Conservation (phyloP, 208 protist genomes). For the Strigomonas culicis region DNA sequence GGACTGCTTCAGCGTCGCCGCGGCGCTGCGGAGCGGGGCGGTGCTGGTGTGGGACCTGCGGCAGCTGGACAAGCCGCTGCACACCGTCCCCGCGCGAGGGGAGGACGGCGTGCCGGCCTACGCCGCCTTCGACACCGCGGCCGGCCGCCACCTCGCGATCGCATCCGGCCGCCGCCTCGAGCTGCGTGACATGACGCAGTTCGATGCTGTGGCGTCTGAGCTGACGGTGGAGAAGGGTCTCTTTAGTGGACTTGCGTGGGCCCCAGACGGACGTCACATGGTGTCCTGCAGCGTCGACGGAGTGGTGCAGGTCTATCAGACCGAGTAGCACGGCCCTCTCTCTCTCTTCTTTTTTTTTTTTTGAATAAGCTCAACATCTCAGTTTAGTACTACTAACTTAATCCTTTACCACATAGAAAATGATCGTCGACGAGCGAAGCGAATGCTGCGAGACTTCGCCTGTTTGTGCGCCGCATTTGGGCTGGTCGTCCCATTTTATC, state of each 20-base stretch:
- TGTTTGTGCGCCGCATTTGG: too few relatives aligned
- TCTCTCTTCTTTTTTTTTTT: conserved; percentile 12
- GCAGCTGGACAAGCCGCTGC: conserved; percentile 73
- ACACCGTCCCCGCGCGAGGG: conserved; percentile 18
- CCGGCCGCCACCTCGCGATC: conserved; percentile 21
- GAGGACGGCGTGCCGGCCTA: conserved; percentile 15
- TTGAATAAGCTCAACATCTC: conserved; percentile 1
- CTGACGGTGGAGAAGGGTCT: conserved; percentile 12
- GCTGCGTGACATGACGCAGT: conserved; percentile 21
- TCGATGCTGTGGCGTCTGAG: conserved; percentile 10
- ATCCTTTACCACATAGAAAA: background rate
- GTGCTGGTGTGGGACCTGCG: conserved; percentile 96
- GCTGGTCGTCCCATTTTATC: background rate
- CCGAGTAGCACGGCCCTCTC: conserved; percentile 3
- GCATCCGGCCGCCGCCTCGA: conserved; percentile 16
- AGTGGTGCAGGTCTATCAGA: conserved; percentile 40
- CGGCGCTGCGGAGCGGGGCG: conserved; percentile 53
- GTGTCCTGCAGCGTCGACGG: conserved; percentile 38
- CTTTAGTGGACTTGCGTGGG: conserved; percentile 48
- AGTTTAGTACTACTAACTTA: background rate
- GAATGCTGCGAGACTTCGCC: background rate
- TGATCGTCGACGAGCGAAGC: background rate
- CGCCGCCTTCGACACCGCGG: conserved; percentile 40
- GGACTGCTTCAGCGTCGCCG: conserved; percentile 94
- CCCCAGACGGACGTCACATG: conserved; percentile 23